phyloP scores from a whole-genome alignment of 768 basidiomycete species.

The Hysterangium stoloniferum region DNA sequence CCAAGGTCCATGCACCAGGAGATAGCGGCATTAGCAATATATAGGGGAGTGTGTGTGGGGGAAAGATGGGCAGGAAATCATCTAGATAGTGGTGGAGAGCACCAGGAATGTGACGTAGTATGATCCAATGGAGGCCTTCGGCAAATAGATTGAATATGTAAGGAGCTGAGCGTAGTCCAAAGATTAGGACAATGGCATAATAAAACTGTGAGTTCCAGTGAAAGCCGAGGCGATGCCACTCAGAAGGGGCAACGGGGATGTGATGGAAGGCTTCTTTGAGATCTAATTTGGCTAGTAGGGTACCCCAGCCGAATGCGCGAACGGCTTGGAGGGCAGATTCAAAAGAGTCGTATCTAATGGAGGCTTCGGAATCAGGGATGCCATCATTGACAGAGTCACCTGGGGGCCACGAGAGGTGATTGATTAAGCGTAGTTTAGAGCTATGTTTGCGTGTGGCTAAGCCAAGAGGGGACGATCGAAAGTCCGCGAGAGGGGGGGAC shows the following conservation, averaged over 20 bases:
- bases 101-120: not conserved
- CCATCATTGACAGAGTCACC: conserved; percentile 17
- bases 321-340: not conserved
- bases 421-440: too few relatives aligned
- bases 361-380: conserved; percentile 16
- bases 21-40: not conserved
- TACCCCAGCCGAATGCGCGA: conserved; percentile 12
- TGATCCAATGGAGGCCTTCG: not conserved
- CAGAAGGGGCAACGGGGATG: conserved; percentile 23
- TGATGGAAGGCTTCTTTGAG: too few relatives aligned
- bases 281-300: conserved; percentile 29
- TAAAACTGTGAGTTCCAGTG: not conserved
- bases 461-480: conserved; percentile 18
- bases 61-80: not conserved
- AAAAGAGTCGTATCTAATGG: conserved; percentile 26
- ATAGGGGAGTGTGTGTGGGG: not conserved
- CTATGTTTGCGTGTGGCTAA: conserved; percentile 16
- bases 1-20: not conserved
- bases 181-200: conserved; percentile 21
- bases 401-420: conserved; percentile 19
- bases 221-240: conserved; percentile 26
- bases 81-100: not conserved
- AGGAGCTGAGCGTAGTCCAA: conserved; percentile 27
- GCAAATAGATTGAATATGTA: too few relatives aligned
- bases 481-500: conserved; percentile 15